These are phyloP conservation scores for Lablab purpureus DNA, from an alignment of 306 rosid genomes.

Conservation along the genomic window DNA sequence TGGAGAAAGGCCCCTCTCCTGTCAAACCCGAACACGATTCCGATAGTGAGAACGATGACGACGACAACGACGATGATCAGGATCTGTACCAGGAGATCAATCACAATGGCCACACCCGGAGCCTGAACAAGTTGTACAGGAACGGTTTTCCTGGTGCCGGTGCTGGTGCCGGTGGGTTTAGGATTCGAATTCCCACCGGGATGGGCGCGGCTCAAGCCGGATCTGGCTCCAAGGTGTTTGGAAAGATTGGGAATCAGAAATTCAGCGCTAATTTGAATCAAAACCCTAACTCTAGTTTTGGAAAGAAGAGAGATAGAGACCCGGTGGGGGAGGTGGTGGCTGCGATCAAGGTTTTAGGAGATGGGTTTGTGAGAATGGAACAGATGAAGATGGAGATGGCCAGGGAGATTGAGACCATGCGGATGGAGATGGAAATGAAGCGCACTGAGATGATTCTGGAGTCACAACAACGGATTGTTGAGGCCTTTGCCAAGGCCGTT, in stretches of 20 bases:
- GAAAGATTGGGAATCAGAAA: slow-evolving; percentile 56
- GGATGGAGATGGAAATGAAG: slow-evolving; percentile 99
- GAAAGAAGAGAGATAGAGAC: slow-evolving; percentile 65
- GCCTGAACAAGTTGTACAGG: slow-evolving; percentile 66
- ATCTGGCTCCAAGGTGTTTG: slow-evolving; percentile 59
- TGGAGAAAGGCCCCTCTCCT: slow-evolving; percentile 84
- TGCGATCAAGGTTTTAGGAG: slow-evolving; percentile 85
- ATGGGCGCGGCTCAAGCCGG: slow-evolving; percentile 75
- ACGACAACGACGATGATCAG: slow-evolving; percentile 66
- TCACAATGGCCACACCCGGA: slow-evolving; percentile 55
- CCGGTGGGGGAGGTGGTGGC: slow-evolving; percentile 75
- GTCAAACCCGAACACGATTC: slow-evolving; percentile 59
- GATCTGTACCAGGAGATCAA: slow-evolving; percentile 69
- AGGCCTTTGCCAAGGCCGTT: slow-evolving; percentile 86
- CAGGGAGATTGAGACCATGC: slow-evolving; percentile 78
- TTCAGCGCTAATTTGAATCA: slow-evolving; percentile 55
- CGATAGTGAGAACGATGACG: slow-evolving; percentile 58
- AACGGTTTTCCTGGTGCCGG: slow-evolving; percentile 54
- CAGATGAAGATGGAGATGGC: slow-evolving; percentile 99
- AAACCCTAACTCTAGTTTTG: slow-evolving; percentile 49
- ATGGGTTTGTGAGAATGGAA: slow-evolving; percentile 94
- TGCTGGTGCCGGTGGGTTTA: slow-evolving; percentile 57
- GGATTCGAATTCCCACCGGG: slow-evolving; percentile 84
- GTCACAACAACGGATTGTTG: slow-evolving; percentile 90
- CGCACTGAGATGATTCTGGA: slow-evolving; percentile 92